phyloP scores from a whole-genome alignment of 768 basidiomycete species.

The Boletus rubescentipes region DNA sequence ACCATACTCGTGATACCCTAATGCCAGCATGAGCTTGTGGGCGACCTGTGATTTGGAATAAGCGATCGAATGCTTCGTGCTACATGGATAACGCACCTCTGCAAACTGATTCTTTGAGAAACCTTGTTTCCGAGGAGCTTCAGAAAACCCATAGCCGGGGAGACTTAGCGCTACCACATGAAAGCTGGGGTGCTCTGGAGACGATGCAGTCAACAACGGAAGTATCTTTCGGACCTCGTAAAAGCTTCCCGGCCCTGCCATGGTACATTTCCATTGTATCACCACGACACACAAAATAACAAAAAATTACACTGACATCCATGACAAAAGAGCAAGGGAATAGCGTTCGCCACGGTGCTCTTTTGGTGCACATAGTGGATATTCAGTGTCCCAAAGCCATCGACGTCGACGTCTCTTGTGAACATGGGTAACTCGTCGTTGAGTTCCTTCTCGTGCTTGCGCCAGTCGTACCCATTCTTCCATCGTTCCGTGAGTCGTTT shows the following conservation, averaged over 20 bases:
- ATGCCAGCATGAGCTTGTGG: constrained; percentile 48
- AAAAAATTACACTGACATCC: constrained; percentile 42
- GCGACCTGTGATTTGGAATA: constrained; percentile 32
- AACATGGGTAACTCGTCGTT: constrained; percentile 57
- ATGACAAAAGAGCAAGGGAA: constrained; percentile 61
- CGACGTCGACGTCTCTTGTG: constrained; percentile 49
- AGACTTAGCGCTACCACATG: constrained; percentile 60
- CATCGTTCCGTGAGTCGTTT: constrained; percentile 49
- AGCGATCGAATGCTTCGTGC: no score
- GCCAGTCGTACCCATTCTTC: constrained; percentile 58
- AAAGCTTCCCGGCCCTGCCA: constrained; percentile 50
- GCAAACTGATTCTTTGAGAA: constrained; percentile 53
- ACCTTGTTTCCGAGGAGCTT: constrained; percentile 51
- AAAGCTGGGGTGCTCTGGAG: constrained; percentile 51
- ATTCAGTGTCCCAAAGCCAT: constrained; percentile 45
- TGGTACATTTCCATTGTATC: no score
- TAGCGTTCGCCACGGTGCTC: constrained; percentile 43
- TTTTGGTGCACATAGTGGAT: constrained; percentile 61
- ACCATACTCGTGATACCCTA: constrained; percentile 53
- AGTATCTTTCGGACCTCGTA: constrained; percentile 55
- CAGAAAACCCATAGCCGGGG: constrained; percentile 63
- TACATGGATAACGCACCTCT: constrained; percentile 37
- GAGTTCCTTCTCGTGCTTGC: constrained; percentile 46
- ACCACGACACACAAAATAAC: not conserved
- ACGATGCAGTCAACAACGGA: constrained; percentile 45